Evolutionary conservation across 108 stramenopile genomes (phyloP).

Genomic region (Licmophora abbreviata): DNA sequence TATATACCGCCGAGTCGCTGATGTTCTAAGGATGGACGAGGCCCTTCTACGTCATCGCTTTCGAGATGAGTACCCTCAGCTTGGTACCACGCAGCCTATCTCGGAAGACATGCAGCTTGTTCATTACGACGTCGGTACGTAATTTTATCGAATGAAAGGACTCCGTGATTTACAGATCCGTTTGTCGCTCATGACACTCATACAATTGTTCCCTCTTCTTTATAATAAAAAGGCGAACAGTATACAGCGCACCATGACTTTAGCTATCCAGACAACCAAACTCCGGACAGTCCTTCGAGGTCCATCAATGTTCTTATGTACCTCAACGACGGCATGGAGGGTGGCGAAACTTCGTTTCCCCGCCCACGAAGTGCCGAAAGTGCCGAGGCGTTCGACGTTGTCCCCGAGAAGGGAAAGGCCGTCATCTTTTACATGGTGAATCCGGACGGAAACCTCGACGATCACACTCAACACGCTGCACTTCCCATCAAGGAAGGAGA

Average conservation of each 20-base stretch:
- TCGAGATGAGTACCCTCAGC: slow-evolving; percentile 6
- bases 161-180: too few species aligned
- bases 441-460: slow-evolving; percentile 73
- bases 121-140: slow-evolving; percentile 31
- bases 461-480: slow-evolving; percentile 59
- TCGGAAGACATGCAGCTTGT: slow-evolving; percentile 41
- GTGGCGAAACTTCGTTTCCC: slow-evolving; percentile 50
- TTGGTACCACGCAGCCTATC: slow-evolving; percentile 1
- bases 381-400: slow-evolving; percentile 16
- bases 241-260: slow-evolving; percentile 52
- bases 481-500: slow-evolving; percentile 44
- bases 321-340: slow-evolving; percentile 36
- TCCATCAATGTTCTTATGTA: slow-evolving; percentile 61
- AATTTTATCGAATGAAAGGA: too few species aligned
- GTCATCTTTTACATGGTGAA: slow-evolving; percentile 55
- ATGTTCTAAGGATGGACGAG: slow-evolving; percentile 35
- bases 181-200: too few species aligned
- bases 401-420: slow-evolving; percentile 37
- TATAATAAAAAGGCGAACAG: too few species aligned
- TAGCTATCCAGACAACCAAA: slow-evolving; percentile 23
- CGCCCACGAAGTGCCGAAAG: slow-evolving; percentile 31
- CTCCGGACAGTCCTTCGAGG: slow-evolving; percentile 29
- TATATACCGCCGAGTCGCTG: slow-evolving; percentile 38
- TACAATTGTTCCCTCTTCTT: too few species aligned
- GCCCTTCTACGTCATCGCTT: slow-evolving; percentile 30